Evolutionary conservation across 1,284 basidiomycete genomes (phyloP).

Genomic region (Rhodotorula sp.): DNA sequence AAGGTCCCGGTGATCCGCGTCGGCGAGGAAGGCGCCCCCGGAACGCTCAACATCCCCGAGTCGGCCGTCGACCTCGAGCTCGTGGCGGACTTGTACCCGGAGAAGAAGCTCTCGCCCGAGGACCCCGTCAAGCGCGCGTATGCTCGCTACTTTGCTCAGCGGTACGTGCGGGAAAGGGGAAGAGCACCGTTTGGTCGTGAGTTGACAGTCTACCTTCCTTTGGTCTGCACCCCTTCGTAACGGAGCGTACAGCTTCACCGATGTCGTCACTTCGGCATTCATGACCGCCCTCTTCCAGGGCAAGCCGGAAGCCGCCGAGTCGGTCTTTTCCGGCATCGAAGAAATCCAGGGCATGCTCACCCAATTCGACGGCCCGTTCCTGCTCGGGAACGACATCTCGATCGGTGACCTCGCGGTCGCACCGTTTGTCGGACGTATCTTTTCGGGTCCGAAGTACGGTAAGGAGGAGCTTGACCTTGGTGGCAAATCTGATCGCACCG

Average conservation of each 20-base stretch:
- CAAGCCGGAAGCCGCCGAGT: constrained; percentile 4
- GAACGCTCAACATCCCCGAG: constrained; percentile 32
- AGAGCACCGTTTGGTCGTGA: background rate
- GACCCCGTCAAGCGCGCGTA: constrained; percentile 25
- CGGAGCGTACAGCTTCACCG: constrained; percentile 15
- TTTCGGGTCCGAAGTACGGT: constrained; percentile 16
- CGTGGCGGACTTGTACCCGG: constrained; percentile 29
- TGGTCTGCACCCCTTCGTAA: background rate
- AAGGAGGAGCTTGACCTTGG: background rate
- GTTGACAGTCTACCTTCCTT: too few species aligned
- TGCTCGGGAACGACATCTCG: constrained; percentile 30
- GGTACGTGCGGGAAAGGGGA: constrained; percentile 9
- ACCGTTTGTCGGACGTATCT: constrained; percentile 36
- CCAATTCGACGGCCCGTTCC: constrained; percentile 27
- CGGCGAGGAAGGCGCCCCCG: constrained; percentile 24
- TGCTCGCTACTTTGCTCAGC: constrained; percentile 39
- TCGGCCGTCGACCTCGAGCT: constrained; percentile 37
- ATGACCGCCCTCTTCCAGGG: constrained; percentile 4
- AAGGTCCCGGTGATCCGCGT: constrained; percentile 54
- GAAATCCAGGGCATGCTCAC: constrained; percentile 32
- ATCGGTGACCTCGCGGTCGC: constrained; percentile 37
- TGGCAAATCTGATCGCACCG: too few species aligned
- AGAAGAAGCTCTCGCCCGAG: constrained; percentile 4
- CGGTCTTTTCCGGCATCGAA: constrained; percentile 20
- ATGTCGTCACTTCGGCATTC: constrained; percentile 17